Conservation (phyloP, 2,329 filamentous ascomycete species). For the Dothistroma septosporum region DNA sequence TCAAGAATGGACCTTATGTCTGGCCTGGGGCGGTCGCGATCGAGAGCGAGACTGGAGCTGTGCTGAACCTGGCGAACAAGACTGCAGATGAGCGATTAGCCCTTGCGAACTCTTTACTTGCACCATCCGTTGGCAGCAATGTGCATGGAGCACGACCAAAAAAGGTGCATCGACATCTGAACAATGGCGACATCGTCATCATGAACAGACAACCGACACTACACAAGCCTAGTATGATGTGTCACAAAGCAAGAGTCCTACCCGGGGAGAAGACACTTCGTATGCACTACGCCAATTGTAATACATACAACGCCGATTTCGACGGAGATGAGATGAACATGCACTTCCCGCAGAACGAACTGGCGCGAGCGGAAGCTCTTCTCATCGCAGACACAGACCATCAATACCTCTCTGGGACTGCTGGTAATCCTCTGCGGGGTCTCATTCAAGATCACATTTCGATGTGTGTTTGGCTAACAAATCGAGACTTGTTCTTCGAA, state of each 20-base stretch:
- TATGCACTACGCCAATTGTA: slow-evolving; percentile 99
- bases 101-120: slow-evolving; percentile 86
- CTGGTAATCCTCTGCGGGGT: slow-evolving; percentile 88
- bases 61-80: slow-evolving; percentile 83
- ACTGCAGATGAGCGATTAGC: slow-evolving; percentile 82
- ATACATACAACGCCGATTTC: slow-evolving; percentile 99
- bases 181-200: slow-evolving; percentile 92
- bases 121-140: slow-evolving; percentile 66
- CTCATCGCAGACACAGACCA: slow-evolving; percentile 95
- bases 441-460: slow-evolving; percentile 98
- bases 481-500: slow-evolving; percentile 85
- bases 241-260: slow-evolving; percentile 84
- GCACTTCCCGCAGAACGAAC: slow-evolving; percentile 97
- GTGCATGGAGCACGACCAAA: slow-evolving; percentile 78
- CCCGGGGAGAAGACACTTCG: slow-evolving; percentile 95
- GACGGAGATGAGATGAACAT: slow-evolving; percentile 99
- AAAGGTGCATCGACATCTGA: slow-evolving; percentile 93
- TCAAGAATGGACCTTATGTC: slow-evolving; percentile 87
- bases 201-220: slow-evolving; percentile 99
- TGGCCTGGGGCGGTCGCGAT: slow-evolving; percentile 94
- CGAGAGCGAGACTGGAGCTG: slow-evolving; percentile 90
- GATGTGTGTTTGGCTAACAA: slow-evolving; percentile 86
- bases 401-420: slow-evolving; percentile 90
- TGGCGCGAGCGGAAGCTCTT: slow-evolving; percentile 86
- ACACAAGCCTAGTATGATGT: slow-evolving; percentile 99